Conservation (phyloP, 805 yeast species). For the Ogataea neopini region DNA sequence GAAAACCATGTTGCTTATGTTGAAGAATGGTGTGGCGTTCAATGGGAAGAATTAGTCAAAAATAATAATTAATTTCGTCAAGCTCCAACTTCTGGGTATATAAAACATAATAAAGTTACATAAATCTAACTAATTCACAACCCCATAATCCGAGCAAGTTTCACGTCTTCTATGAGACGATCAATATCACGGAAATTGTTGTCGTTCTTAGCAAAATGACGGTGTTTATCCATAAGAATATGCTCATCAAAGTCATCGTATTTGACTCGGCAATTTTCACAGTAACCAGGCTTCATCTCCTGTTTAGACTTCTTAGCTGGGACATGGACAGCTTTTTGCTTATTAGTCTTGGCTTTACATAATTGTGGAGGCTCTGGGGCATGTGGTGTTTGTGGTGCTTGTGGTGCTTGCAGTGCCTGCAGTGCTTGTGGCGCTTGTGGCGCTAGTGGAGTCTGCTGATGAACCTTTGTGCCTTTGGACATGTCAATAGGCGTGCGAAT, state of each 20-base stretch:
- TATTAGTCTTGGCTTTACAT: slow-evolving; percentile 2
- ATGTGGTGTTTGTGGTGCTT: too few relatives aligned
- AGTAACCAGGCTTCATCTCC: slow-evolving; percentile 64
- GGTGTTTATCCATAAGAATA: slow-evolving; percentile 65
- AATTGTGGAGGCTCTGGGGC: too few relatives aligned
- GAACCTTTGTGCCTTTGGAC: background rate
- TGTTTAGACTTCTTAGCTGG: slow-evolving; percentile 22
- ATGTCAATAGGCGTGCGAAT: slow-evolving; percentile 3
- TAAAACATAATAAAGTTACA: background rate
- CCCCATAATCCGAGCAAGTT: slow-evolving; percentile 27
- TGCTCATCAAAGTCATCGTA: slow-evolving; percentile 82
- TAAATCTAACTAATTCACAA: slow-evolving; percentile 11
- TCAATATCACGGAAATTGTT: slow-evolving; percentile 78
- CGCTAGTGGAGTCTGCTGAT: background rate
- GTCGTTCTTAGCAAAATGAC: slow-evolving; percentile 73
- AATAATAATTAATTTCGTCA: slow-evolving; percentile 1
- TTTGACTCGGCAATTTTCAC: slow-evolving; percentile 89
- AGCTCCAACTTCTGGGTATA: slow-evolving; percentile 4
- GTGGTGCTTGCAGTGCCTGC: too few relatives aligned
- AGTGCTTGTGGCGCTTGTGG: background rate
- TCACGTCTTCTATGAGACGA: slow-evolving; percentile 54
- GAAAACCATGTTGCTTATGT: slow-evolving; percentile 60
- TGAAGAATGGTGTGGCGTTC: slow-evolving; percentile 32
- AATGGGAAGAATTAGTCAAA: slow-evolving; percentile 30
- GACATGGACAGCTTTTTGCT: background rate